Conservation (phyloP, 1,284 basidiomycete genomes). For the Jaminaea rosea region DNA sequence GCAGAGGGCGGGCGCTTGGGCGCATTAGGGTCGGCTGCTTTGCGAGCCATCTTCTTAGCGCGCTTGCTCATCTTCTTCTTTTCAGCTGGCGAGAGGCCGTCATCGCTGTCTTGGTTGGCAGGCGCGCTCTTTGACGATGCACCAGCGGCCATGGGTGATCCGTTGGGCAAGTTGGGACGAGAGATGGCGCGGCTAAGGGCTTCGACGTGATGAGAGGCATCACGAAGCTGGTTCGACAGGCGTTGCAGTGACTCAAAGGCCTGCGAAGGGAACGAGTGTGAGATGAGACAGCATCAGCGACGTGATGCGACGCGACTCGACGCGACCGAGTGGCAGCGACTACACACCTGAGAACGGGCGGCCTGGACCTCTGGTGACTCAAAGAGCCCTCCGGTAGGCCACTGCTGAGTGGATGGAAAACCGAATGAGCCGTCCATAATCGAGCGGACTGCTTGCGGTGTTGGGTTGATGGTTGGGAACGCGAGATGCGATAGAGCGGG, state of each 20-base stretch:
- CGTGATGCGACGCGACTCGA: background rate
- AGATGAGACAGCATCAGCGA: background rate
- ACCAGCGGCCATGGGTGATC: conserved; percentile 14
- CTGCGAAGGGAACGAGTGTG: conserved; percentile 5
- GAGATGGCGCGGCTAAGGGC: conserved; percentile 28
- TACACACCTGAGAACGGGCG: background rate
- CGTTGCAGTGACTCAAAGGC: conserved; percentile 29
- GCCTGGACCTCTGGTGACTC: background rate
- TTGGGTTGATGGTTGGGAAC: too few species aligned
- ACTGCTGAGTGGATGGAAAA: too few species aligned
- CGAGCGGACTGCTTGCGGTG: too few species aligned
- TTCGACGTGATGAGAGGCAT: conserved; percentile 28
- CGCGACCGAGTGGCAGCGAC: background rate
- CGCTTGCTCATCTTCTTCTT: conserved; percentile 27
- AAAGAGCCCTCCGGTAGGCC: too few species aligned
- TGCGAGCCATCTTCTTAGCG: conserved; percentile 22
- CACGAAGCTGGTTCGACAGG: conserved; percentile 23
- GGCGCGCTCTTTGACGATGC: conserved; percentile 12
- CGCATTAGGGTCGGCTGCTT: conserved; percentile 32
- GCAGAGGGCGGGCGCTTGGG: conserved; percentile 40
- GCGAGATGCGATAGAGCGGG: too few species aligned
- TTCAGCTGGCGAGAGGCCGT: conserved; percentile 13
- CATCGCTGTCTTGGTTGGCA: conserved; percentile 12
- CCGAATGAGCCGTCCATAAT: too few species aligned
- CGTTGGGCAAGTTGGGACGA: conserved; percentile 16